These are phyloP conservation scores for Cardamine resedifolia DNA, from an alignment of 345 rosid genomes.

Conservation along the genomic window DNA sequence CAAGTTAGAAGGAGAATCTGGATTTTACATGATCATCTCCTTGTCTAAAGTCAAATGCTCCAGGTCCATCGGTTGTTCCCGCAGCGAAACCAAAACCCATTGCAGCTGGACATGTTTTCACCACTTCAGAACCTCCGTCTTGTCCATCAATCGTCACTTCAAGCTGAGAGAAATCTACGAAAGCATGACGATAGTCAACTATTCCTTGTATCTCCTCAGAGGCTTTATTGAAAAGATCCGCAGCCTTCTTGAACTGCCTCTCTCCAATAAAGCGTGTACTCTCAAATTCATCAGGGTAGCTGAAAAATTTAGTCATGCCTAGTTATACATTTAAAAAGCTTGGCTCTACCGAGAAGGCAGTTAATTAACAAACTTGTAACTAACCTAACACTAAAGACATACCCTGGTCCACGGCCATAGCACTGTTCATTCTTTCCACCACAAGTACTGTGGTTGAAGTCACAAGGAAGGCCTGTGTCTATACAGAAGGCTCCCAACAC, in stretches of 20 bases:
- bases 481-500: conserved; percentile 81
- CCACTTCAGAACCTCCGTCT: conserved; percentile 61
- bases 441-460: conserved; percentile 91
- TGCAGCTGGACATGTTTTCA: conserved; percentile 87
- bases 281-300: conserved; percentile 90
- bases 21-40: conserved; percentile 71
- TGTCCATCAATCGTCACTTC: conserved; percentile 54
- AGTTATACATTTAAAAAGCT: background rate
- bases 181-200: conserved; percentile 69
- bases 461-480: conserved; percentile 88
- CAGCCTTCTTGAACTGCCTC: conserved; percentile 76
- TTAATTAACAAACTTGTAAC: background rate
- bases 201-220: conserved; percentile 69
- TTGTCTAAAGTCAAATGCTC: conserved; percentile 94
- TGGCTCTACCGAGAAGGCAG: background rate
- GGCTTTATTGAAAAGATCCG: conserved; percentile 68
- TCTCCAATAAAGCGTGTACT: conserved; percentile 86
- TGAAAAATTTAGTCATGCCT: conserved; percentile 28
- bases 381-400: conserved; percentile 9
- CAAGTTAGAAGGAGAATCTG: background rate
- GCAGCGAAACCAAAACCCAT: conserved; percentile 97
- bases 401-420: conserved; percentile 95
- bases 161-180: conserved; percentile 75
- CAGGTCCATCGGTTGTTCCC: conserved; percentile 97
- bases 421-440: conserved; percentile 87